These are phyloP conservation scores for Coniochaeta sp. DNA, from an alignment of 2,329 filamentous ascomycete species.

Conservation along the genomic window DNA sequence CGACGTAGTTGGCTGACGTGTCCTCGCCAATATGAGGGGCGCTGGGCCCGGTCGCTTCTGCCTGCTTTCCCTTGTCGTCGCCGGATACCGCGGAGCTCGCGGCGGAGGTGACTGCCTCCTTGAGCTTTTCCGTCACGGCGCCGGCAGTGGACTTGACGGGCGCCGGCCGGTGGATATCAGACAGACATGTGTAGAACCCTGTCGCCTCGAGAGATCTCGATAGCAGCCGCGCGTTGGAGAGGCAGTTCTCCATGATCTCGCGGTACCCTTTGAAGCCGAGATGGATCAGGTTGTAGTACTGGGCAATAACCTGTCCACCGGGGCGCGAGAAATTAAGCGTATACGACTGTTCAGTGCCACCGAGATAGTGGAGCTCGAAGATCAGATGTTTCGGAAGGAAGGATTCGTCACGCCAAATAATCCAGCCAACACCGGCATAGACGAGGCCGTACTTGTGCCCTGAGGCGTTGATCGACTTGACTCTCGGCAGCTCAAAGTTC, in stretches of 20 bases:
- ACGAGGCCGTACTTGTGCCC: slow-evolving; percentile 55
- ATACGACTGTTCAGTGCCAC: slow-evolving; percentile 63
- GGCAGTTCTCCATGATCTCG: slow-evolving; percentile 57
- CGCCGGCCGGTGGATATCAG: slow-evolving; percentile 56
- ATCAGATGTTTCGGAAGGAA: slow-evolving; percentile 60
- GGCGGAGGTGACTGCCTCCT: slow-evolving; percentile 4
- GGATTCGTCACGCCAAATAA: slow-evolving; percentile 58
- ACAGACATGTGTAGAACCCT: slow-evolving; percentile 58
- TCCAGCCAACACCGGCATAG: slow-evolving; percentile 63
- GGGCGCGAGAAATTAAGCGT: slow-evolving; percentile 68
- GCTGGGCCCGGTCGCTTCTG: background rate
- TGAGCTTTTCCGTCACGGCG: slow-evolving; percentile 9
- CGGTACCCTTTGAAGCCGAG: slow-evolving; percentile 60
- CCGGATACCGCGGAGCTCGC: slow-evolving; percentile 16
- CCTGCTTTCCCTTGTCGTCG: background rate
- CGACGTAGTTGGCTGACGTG: slow-evolving; percentile 52
- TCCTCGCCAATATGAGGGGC: slow-evolving; percentile 27
- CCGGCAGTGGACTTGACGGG: slow-evolving; percentile 28
- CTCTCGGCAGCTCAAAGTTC: slow-evolving; percentile 54
- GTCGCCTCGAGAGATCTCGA: slow-evolving; percentile 57
- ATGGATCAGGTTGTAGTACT: slow-evolving; percentile 68
- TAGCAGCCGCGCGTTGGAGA: slow-evolving; percentile 56
- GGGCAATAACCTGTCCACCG: slow-evolving; percentile 60
- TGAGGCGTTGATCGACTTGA: slow-evolving; percentile 59
- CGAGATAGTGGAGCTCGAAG: slow-evolving; percentile 64